Conservation (phyloP, 371 early-diverging fungal genomes). For the Apophysomyces elegans region DNA sequence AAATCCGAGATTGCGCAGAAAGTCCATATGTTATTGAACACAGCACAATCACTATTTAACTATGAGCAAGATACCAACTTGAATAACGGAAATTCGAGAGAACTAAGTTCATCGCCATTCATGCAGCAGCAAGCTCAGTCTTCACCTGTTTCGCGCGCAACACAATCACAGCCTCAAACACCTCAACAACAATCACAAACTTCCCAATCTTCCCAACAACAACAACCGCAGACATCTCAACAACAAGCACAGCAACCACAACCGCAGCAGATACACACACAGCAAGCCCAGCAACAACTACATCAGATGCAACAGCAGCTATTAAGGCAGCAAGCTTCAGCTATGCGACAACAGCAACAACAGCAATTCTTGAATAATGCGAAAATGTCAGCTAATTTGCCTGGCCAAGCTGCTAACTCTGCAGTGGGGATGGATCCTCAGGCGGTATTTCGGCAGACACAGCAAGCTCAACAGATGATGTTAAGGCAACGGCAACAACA, state of each 20-base stretch:
- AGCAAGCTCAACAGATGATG: slow-evolving; percentile 23
- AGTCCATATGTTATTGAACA: slow-evolving; percentile 38
- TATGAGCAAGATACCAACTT: slow-evolving; percentile 13
- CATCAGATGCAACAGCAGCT: slow-evolving; percentile 21
- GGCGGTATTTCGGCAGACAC: slow-evolving; percentile 30
- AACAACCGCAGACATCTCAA: slow-evolving; percentile 19
- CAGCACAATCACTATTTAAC: slow-evolving; percentile 34
- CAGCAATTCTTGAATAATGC: slow-evolving; percentile 15
- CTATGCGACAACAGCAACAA: slow-evolving; percentile 24
- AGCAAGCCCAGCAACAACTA: slow-evolving; percentile 18
- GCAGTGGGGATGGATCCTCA: slow-evolving; percentile 30
- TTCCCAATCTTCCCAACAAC: slow-evolving; percentile 12
- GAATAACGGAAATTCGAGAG: slow-evolving; percentile 10
- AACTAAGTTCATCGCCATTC: slow-evolving; percentile 19
- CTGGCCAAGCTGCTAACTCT: slow-evolving; percentile 11
- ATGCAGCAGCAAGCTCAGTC: slow-evolving; percentile 13
- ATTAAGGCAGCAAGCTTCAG: slow-evolving; percentile 27
- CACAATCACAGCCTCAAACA: slow-evolving; percentile 13
- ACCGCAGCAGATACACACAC: slow-evolving; percentile 15
- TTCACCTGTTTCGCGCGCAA: slow-evolving; percentile 17
- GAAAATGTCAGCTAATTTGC: slow-evolving; percentile 9
- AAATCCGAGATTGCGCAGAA: slow-evolving; percentile 34
- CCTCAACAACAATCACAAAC: slow-evolving; percentile 20
- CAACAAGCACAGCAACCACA: slow-evolving; percentile 17
- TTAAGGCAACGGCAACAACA: slow-evolving; percentile 11